Evolutionary conservation across 306 rosid genomes (phyloP).

Genomic region (Prunus padus): DNA sequence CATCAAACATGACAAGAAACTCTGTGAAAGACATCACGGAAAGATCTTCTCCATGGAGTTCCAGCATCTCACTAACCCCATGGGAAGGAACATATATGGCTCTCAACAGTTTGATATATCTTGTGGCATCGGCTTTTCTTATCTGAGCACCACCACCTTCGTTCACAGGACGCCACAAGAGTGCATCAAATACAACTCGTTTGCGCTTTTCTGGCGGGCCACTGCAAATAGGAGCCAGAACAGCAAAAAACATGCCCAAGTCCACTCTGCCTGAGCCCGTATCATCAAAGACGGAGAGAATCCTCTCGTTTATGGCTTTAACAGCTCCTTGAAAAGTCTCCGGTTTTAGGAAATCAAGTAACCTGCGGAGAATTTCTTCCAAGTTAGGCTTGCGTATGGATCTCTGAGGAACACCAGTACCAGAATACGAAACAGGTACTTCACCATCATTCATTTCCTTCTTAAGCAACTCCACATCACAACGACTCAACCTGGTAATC

Average conservation of each 20-base stretch:
- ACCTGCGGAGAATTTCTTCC: slow-evolving; percentile 83
- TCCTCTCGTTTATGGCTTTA: slow-evolving; percentile 88
- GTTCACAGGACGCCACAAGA: slow-evolving; percentile 89
- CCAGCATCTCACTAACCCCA: slow-evolving; percentile 71
- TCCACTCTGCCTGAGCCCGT: slow-evolving; percentile 84
- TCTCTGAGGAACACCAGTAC: slow-evolving; percentile 77
- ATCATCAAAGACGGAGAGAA: slow-evolving; percentile 82
- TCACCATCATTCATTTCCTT: slow-evolving; percentile 87
- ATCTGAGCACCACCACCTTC: slow-evolving; percentile 74
- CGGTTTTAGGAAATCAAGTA: slow-evolving; percentile 77
- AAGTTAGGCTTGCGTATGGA: slow-evolving; percentile 88
- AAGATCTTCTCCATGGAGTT: slow-evolving; percentile 75
- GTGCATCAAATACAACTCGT: slow-evolving; percentile 83
- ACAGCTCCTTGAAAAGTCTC: slow-evolving; percentile 98
- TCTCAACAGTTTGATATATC: slow-evolving; percentile 74
- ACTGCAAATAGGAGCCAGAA: slow-evolving; percentile 88
- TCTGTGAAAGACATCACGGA: slow-evolving; percentile 76
- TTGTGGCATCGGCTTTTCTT: slow-evolving; percentile 56
- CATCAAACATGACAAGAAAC: slow-evolving; percentile 81
- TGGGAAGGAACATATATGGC: slow-evolving; percentile 72
- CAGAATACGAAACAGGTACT: slow-evolving; percentile 85
- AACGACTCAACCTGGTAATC: slow-evolving; percentile 83
- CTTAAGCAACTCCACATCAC: slow-evolving; percentile 76
- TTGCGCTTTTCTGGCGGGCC: slow-evolving; percentile 87
- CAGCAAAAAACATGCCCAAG: slow-evolving; percentile 82